Conservation (phyloP, 2,329 filamentous ascomycete genomes). For the Rhynchosporium agropyri region DNA sequence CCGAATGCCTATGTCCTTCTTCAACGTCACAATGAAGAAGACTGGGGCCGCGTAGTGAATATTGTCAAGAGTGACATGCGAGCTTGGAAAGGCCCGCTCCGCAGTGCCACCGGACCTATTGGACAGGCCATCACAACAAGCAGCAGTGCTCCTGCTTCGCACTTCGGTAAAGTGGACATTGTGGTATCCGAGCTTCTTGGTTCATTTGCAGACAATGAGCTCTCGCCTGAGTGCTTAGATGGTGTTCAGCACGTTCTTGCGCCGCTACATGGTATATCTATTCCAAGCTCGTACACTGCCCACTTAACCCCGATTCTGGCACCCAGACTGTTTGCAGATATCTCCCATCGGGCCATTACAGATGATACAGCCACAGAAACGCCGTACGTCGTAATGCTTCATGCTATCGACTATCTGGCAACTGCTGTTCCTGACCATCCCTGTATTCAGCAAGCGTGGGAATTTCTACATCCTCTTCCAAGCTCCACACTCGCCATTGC, state of each 20-base stretch:
- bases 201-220: slow-evolving; percentile 95
- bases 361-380: slow-evolving; percentile 81
- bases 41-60: slow-evolving; percentile 81
- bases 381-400: slow-evolving; percentile 92
- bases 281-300: slow-evolving; percentile 90
- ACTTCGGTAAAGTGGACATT: slow-evolving; percentile 78
- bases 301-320: slow-evolving; percentile 91
- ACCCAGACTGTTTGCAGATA: slow-evolving; percentile 81
- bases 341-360: slow-evolving; percentile 60
- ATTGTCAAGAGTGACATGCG: slow-evolving; percentile 98
- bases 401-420: slow-evolving; percentile 84
- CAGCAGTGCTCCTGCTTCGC: slow-evolving; percentile 45
- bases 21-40: slow-evolving; percentile 77
- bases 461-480: slow-evolving; percentile 77
- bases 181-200: slow-evolving; percentile 91
- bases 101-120: slow-evolving; percentile 40
- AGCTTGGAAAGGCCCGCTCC: slow-evolving; percentile 83
- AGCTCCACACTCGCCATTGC: slow-evolving; percentile 57
- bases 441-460: slow-evolving; percentile 77
- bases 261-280: slow-evolving; percentile 81
- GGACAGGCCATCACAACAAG: slow-evolving; percentile 44
- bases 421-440: slow-evolving; percentile 59
- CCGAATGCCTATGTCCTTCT: slow-evolving; percentile 95
- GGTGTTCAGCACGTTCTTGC: slow-evolving; percentile 90
- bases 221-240: slow-evolving; percentile 94